Conservation (phyloP, 2,329 filamentous ascomycete species). For the Fusarium brevicatenulatum region DNA sequence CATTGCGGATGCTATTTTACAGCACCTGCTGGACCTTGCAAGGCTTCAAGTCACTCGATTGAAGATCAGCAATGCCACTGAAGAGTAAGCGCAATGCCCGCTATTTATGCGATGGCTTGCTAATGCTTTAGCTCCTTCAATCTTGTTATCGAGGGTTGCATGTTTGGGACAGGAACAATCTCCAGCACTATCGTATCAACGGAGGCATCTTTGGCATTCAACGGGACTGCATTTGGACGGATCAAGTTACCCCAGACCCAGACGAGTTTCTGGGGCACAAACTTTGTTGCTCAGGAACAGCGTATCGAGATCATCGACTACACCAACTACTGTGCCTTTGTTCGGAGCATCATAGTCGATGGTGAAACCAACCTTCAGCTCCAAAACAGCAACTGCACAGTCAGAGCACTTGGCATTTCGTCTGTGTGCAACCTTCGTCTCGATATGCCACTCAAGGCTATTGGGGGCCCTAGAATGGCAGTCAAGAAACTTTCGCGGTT, state of each 20-base stretch:
- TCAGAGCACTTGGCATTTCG: conserved; percentile 41
- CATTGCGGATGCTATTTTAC: conserved; percentile 45
- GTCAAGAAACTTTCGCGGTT: conserved; percentile 38
- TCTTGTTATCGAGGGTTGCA: conserved; percentile 45
- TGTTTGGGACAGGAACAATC: conserved; percentile 46
- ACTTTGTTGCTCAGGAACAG: conserved; percentile 44
- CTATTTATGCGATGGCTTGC: background rate
- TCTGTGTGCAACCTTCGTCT: conserved; percentile 34
- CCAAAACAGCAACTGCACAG: conserved; percentile 44
- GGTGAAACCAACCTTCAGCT: conserved; percentile 45
- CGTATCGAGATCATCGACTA: conserved; percentile 45
- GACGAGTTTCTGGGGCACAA: conserved; percentile 44
- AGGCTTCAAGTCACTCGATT: conserved; percentile 45
- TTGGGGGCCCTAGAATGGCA: conserved; percentile 40
- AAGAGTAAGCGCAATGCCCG: conserved; percentile 40
- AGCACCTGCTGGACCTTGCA: conserved; percentile 43
- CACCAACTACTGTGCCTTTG: conserved; percentile 44
- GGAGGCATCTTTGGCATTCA: conserved; percentile 46
- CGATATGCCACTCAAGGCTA: conserved; percentile 43
- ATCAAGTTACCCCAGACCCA: conserved; percentile 45
- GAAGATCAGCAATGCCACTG: conserved; percentile 45
- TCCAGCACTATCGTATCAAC: conserved; percentile 46
- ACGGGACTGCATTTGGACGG: conserved; percentile 45
- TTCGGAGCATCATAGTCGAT: conserved; percentile 46
- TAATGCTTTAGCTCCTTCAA: conserved; percentile 43